Evolutionary conservation across 2,329 filamentous ascomycete genomes (phyloP).

Genomic region (Nemania bipapillata): DNA sequence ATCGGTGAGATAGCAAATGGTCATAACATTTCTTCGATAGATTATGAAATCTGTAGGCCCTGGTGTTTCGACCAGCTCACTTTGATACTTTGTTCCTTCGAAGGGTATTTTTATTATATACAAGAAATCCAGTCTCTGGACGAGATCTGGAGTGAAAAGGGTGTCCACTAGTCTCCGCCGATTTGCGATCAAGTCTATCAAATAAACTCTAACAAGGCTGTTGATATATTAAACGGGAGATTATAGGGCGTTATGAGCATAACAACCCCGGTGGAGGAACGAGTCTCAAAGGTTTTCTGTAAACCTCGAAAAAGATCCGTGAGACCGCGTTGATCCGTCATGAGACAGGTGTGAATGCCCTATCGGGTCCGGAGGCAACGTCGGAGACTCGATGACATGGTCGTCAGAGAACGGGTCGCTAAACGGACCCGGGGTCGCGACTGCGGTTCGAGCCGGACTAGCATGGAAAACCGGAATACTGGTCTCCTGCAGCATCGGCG

Average conservation of each 20-base stretch:
- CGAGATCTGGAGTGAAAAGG: constrained; percentile 32
- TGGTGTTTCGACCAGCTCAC: constrained; percentile 24
- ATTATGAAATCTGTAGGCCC: constrained; percentile 25
- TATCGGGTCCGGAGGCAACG: constrained; percentile 52
- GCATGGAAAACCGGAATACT: constrained; percentile 70
- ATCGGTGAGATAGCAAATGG: constrained; percentile 7
- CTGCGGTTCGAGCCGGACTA: constrained; percentile 72
- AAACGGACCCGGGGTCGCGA: constrained; percentile 66
- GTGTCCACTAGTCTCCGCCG: constrained; percentile 27
- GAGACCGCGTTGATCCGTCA: constrained; percentile 51
- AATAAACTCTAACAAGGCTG: constrained; percentile 45
- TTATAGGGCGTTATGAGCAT: constrained; percentile 29
- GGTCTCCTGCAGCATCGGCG: constrained; percentile 69
- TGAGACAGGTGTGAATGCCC: constrained; percentile 53
- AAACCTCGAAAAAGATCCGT: constrained; percentile 55
- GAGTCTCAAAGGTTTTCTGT: constrained; percentile 55
- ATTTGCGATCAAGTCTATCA: constrained; percentile 38
- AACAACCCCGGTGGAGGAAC: constrained; percentile 38
- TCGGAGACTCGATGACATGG: constrained; percentile 45
- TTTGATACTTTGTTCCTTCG: constrained; percentile 21
- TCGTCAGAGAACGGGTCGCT: constrained; percentile 45
- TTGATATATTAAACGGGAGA: constrained; percentile 46
- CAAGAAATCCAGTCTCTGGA: constrained; percentile 45
- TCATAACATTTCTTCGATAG: constrained; percentile 17
- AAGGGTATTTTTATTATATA: constrained; percentile 43